Base-by-base conservation (phyloP, 352 stramenopile genomes). In the Phytophthora agathidicida region DNA sequence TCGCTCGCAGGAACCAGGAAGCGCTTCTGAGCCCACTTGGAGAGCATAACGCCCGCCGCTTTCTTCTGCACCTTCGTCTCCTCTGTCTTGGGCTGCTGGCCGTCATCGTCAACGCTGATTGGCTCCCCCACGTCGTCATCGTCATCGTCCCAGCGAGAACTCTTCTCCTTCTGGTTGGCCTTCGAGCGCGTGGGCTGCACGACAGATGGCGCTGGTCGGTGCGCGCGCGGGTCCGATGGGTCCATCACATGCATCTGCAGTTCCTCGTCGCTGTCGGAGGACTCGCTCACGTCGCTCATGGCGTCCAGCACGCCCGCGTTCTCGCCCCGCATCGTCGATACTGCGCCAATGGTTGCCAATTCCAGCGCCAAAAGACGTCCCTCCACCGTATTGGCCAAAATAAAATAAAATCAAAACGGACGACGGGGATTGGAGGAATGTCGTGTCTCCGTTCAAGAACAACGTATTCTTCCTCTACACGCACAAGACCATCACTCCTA, bases 221-320 rank as follows among this genome's bases (percentile, higher is more conserved):
- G 83, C 20, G 83, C 81, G 14, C 83, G 80, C 22, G 83, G 83
- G 48, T 93, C 80, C 32, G 83, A 93, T 13, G 83, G 83, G 33
- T 93, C 83, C 78, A 93, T 77, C n/a, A 89, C 66, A 27, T 87
- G 78, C 37, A 79, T n/a, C n/a, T n/a, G 20, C 19, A 74, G 44
- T 33, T 86, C 80, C 27, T 71, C 65, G 23, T 91, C 80, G 33
- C 65, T 80, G 31, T 78, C 73, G 7, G 42, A 65, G 10, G 47
- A 57, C 3, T 60, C 52, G n/a, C 45, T 66, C 19, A 77, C 54
- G 35, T 65, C 71, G 33, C 51, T 80, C 38, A 73, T 67, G 37
- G 57, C 62, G 63, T 59, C 57, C 53, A 76, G 42, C 28, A 76
- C 62, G 43, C 44, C 62, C 13, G 63, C 75, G n/a, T 76, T 71